Evolutionary conservation across 1,284 basidiomycete species (phyloP), one percentile per base, ranked within the genome.

Genomic region (Puccinia brachypodii): DNA sequence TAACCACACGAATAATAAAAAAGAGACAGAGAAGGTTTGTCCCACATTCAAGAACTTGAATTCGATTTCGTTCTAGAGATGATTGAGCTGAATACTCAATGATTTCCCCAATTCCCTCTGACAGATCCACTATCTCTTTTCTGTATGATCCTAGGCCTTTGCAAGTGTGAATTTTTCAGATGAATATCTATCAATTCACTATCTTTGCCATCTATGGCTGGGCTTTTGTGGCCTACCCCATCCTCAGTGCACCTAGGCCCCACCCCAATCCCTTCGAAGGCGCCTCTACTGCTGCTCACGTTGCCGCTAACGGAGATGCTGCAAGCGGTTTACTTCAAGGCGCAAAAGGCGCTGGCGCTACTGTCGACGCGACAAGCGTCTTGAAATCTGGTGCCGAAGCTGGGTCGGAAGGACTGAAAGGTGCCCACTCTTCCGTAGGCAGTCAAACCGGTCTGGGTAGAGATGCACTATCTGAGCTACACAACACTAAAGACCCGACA

Each of bases 201-300:
- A 28, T 62, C 36, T 62, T 19, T 22, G 6, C 60, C 33, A 36
- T 62, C 9, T 2, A 36, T 33, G 60, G 60, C 60, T 62, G 60
- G 28, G 7, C 14, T 33, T 62, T 62, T 25, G 11, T 62, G 13
- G 28, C 60, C 28, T 36, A 62, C 60, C 28, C 60, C 13, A 62
- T 36, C 60, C 31, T 62, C 60, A 62, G 31, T 62, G 60, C 60
- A 62, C 60, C 60, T 33, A 14, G 60, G 60, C 60, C 60, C 31
- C 9, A 53, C 4, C 50, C 50, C n/a, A n/a, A n/a, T 13, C 50
- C n/a, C n/a, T 53, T 53, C 22, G 50, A 19, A 53, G 22, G 4
- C 22, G 9, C 4, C 50, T 6, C 50, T 4, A 19, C 22, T 14
- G 11, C 50, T 4, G 16, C 9, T 19, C 22, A 53, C 50, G n/a